Percentiles rank a stretch among this genome's conserved stretches.
Conservation (phyloP, 371 early-diverging fungal species). For the Apophysomyces ossiformis region DNA sequence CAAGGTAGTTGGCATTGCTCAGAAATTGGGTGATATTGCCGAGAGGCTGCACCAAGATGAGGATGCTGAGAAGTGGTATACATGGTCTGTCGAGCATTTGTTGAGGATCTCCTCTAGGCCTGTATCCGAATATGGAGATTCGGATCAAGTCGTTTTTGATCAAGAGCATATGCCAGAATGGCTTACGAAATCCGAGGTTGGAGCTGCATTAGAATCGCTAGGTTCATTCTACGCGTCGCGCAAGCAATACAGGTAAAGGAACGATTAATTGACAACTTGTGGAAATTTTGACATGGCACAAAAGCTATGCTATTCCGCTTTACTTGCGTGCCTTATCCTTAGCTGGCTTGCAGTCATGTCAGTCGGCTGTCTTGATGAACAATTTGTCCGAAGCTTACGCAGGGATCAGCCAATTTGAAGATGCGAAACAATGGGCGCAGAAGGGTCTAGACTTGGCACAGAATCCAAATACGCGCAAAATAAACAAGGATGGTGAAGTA, state of each 20-base stretch:
- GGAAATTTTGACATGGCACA: neutral
- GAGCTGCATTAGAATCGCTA: conserved; percentile 62
- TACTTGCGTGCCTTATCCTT: conserved; percentile 62
- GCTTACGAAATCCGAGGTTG: conserved; percentile 63
- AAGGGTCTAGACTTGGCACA: conserved; percentile 57
- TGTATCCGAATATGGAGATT: conserved; percentile 38
- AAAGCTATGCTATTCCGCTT: conserved; percentile 62
- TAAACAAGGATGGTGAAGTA: conserved; percentile 45
- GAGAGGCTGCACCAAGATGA: conserved; percentile 49
- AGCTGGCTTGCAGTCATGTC: conserved; percentile 48
- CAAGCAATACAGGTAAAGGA: conserved; percentile 50
- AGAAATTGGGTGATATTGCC: conserved; percentile 64
- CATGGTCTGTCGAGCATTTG: conserved; percentile 67
- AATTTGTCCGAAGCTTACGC: conserved; percentile 66
- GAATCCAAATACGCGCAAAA: conserved; percentile 51
- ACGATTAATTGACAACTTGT: neutral
- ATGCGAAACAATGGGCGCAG: conserved; percentile 66
- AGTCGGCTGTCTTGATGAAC: conserved; percentile 59
- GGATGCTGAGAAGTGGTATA: conserved; percentile 65
- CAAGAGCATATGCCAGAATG: conserved; percentile 64
- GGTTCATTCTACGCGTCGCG: conserved; percentile 61
- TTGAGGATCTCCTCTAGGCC: conserved; percentile 33
- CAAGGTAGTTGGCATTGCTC: conserved; percentile 60
- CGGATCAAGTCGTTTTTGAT: conserved; percentile 46
- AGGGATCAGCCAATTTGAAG: conserved; percentile 53